These are phyloP conservation scores for Pouteria glomerata DNA, from an alignment of 148 eudicot species.

Conservation along the genomic window DNA sequence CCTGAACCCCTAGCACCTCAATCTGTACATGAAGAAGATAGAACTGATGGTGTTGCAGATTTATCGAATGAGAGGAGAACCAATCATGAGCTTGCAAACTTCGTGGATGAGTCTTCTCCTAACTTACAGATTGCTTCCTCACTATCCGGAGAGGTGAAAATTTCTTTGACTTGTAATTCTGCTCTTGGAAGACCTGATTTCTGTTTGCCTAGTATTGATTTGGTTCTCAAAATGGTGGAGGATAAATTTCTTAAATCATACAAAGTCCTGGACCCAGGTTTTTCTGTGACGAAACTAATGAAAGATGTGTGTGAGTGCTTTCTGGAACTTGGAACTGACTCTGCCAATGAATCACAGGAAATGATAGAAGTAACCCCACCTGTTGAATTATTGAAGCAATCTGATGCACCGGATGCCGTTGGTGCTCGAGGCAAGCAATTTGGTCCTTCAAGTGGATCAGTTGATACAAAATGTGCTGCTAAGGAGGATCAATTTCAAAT, in stretches of 20 bases:
- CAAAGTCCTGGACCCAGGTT: slow-evolving; percentile 44
- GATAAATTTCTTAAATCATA: slow-evolving; percentile 39
- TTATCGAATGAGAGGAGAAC: slow-evolving; percentile 25
- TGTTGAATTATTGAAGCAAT: slow-evolving; percentile 19
- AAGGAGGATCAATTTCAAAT: slow-evolving; percentile 19
- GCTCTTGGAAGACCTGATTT: slow-evolving; percentile 29
- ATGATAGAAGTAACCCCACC: slow-evolving; percentile 11
- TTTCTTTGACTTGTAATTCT: slow-evolving; percentile 33
- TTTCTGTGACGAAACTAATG: slow-evolving; percentile 48
- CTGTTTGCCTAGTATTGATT: slow-evolving; percentile 36
- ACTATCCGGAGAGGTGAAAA: slow-evolving; percentile 44
- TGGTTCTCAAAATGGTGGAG: slow-evolving; percentile 33
- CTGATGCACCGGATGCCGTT: slow-evolving; percentile 17
- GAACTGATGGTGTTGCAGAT: slow-evolving; percentile 21
- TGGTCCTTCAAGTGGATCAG: slow-evolving; percentile 24
- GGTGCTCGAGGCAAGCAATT: slow-evolving; percentile 14
- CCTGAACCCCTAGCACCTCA: slow-evolving; percentile 16
- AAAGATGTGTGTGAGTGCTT: slow-evolving; percentile 49
- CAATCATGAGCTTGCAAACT: slow-evolving; percentile 19
- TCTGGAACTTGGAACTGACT: slow-evolving; percentile 32
- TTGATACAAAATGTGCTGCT: slow-evolving; percentile 21
- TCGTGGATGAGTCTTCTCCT: slow-evolving; percentile 22
- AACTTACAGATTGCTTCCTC: slow-evolving; percentile 50
- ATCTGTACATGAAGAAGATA: slow-evolving; percentile 19
- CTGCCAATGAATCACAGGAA: slow-evolving; percentile 20